A percentile compares a stretch with the other conserved stretches of the same genome.
Evolutionary conservation across 2,329 filamentous ascomycete species (phyloP).

Genomic region (Fusarium sp.): DNA sequence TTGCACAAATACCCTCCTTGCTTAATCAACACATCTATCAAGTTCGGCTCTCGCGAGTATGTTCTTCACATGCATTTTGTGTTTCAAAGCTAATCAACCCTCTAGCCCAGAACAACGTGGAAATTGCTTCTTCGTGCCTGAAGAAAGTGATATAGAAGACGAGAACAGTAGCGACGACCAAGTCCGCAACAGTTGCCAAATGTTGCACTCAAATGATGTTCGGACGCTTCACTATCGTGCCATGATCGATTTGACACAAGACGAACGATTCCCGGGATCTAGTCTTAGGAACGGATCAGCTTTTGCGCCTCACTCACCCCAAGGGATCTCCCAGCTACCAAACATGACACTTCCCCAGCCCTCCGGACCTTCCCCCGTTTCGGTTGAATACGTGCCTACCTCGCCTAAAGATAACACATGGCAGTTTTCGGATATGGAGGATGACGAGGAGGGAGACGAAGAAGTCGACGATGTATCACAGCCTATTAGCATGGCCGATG

Average conservation of each 20-base stretch:
- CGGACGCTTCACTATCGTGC: conserved; percentile 36
- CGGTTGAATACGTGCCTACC: conserved; percentile 4
- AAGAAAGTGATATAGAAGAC: conserved; percentile 56
- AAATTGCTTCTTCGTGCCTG: conserved; percentile 59
- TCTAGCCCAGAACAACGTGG: conserved; percentile 48
- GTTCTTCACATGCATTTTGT: not conserved
- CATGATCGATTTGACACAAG: conserved; percentile 44
- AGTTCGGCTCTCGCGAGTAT: conserved; percentile 49
- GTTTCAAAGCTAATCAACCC: conserved; percentile 30
- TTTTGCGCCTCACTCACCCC: not conserved
- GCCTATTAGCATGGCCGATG: conserved; percentile 38
- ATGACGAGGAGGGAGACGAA: conserved; percentile 1
- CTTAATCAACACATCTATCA: conserved; percentile 52
- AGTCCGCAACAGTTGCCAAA: conserved; percentile 46
- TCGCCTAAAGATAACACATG: conserved; percentile 4
- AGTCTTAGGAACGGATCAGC: conserved; percentile 26
- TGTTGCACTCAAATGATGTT: conserved; percentile 50
- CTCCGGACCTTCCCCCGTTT: not conserved
- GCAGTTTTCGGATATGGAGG: conserved; percentile 13
- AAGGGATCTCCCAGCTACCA: not conserved
- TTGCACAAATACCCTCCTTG: conserved; percentile 56
- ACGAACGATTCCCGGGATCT: conserved; percentile 38
- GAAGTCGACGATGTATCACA: conserved; percentile 23
- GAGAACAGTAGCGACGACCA: conserved; percentile 48
- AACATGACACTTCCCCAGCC: not conserved